A percentile compares a stretch with the other conserved stretches of the same genome.
phyloP scores from a whole-genome alignment of 2,329 filamentous ascomycete genomes.

The Ophiocordyceps unilateralis region DNA sequence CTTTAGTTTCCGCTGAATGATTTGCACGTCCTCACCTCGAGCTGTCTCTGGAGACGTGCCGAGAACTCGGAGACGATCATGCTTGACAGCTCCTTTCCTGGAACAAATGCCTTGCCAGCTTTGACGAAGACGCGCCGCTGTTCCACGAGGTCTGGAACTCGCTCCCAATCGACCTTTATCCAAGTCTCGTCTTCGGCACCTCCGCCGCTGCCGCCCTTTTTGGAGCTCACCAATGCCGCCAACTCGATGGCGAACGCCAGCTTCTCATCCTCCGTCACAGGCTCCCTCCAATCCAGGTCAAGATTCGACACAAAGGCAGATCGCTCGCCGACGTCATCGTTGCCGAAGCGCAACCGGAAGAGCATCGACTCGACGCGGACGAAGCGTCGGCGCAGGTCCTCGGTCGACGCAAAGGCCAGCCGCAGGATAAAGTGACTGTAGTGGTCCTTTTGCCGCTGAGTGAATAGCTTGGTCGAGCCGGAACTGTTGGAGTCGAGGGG shows the following conservation, averaged over 20 bases:
- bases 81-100: constrained; percentile 67
- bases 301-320: constrained; percentile 60
- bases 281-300: constrained; percentile 80
- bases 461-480: constrained; percentile 34
- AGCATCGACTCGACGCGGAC: constrained; percentile 74
- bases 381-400: constrained; percentile 78
- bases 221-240: constrained; percentile 25
- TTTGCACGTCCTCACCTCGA: constrained; percentile 44
- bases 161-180: constrained; percentile 95
- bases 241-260: constrained; percentile 44
- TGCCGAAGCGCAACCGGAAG: constrained; percentile 65
- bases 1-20: neutral
- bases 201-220: constrained; percentile 12
- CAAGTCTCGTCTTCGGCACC: constrained; percentile 62
- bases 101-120: constrained; percentile 79
- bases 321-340: constrained; percentile 59
- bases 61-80: constrained; percentile 85
- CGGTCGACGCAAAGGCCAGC: constrained; percentile 79
- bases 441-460: constrained; percentile 84
- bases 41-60: constrained; percentile 56
- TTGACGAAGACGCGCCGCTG: constrained; percentile 57
- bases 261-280: constrained; percentile 64
- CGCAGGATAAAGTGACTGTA: constrained; percentile 96
- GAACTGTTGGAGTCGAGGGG: constrained; percentile 64
- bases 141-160: constrained; percentile 81